phyloP scores from a whole-genome alignment of 257 asterid genomes.

The Petrea volubilis region DNA sequence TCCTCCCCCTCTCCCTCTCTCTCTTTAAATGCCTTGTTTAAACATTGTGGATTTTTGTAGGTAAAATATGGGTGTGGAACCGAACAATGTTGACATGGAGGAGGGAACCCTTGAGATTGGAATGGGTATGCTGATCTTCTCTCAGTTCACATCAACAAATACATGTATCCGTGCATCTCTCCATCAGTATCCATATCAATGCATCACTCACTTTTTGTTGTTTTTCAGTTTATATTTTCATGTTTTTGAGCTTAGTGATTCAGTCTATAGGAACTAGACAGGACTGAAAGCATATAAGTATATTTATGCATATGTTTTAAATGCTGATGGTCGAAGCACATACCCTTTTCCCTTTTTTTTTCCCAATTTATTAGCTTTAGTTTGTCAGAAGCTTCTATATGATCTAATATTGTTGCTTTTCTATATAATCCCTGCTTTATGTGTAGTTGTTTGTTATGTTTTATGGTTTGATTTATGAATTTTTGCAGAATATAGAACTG shows the following conservation, averaged over 20 bases:
- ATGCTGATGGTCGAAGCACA: not conserved
- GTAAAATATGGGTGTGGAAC: constrained; percentile 54
- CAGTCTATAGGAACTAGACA: not conserved
- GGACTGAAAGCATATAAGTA: not conserved
- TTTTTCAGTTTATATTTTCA: not conserved
- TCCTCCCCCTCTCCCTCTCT: not conserved
- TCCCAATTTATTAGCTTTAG: too few relatives aligned
- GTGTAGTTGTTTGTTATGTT: not conserved
- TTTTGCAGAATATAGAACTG: constrained; percentile 80
- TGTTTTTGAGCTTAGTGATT: not conserved
- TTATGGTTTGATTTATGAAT: constrained; percentile 3
- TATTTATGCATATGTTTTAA: not conserved
- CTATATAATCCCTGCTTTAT: not conserved
- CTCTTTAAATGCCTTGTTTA: not conserved
- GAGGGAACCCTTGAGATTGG: constrained; percentile 89
- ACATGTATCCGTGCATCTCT: not conserved
- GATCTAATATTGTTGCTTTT: not conserved
- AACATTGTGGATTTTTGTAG: constrained; percentile 27
- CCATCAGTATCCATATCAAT: not conserved
- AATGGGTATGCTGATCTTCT: constrained; percentile 52
- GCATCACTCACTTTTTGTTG: not conserved
- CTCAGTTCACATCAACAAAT: not conserved
- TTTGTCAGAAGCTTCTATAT: too few relatives aligned
- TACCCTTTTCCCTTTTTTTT: not conserved
- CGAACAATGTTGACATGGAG: constrained; percentile 55